Evolutionary conservation across 805 yeast species (phyloP), one percentile per base, ranked within the genome.

Genomic region (Starmerella floricola): DNA sequence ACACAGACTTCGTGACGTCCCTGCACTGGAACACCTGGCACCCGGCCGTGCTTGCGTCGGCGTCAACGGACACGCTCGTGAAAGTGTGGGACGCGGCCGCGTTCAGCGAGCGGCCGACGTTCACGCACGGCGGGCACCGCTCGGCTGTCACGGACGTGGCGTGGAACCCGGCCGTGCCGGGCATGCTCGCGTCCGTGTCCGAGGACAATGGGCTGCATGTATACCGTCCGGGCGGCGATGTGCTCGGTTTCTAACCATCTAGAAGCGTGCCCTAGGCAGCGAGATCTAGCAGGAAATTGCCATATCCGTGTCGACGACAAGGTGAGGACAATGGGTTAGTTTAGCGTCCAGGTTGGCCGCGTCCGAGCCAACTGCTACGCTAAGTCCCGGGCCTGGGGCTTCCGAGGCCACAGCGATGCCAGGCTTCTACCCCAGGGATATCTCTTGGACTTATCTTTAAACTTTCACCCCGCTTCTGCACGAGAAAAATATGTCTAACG

Each of bases 181-280:
- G 79, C 73, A 67, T 79, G 70, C 49, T 85, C 29, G 78, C 84
- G 3, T 76, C 85, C 54, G 88, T 81, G 4, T 75, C 84, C 0
- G 85, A 80, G 53, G 95, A 87, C 55, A 87, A 87, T 56, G 73
- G 87, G 1, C 62, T 86, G n/a, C 95, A 87, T 48, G 60, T 86
- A 2, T 87, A 94, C 94, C 74, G 70, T 53, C 94, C 95, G 1
- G 58, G 41, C 8, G 40, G 21, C 17, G 27, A 18, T 6, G 17
- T 33, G 24, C 6, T 33, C 28, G 36, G 36, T 8, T 33, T 33
- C 27, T 19, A 20, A n/a, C 8, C 23, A 5, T 12, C 8, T 13
- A 8, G 8, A 16, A n/a, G 16, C 10, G 12, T 31, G 8, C 12
- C 15, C 17, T 27, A 13, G 13, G 29, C 12, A 30, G 13, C 18